phyloP scores from a whole-genome alignment of 1,284 basidiomycete genomes.

The Trichosporon ovoides region DNA sequence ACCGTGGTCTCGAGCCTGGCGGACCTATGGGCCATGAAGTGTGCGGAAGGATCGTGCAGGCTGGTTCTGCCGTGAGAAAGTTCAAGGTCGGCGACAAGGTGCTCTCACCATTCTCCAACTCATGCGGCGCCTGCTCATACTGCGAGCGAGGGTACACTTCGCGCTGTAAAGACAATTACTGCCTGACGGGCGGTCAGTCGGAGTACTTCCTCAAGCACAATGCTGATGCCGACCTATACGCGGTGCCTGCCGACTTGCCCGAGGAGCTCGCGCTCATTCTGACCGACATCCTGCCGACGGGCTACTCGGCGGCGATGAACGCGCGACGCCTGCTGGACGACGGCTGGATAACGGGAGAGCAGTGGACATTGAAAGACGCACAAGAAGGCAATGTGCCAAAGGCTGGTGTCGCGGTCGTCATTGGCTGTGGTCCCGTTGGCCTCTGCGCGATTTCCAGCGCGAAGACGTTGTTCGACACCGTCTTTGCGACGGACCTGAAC shows the following conservation, averaged over 20 bases:
- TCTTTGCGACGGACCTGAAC: constrained; percentile 39
- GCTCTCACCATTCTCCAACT: constrained; percentile 79
- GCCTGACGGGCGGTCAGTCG: constrained; percentile 75
- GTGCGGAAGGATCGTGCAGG: constrained; percentile 67
- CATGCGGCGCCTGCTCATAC: constrained; percentile 63
- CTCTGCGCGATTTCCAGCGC: constrained; percentile 50
- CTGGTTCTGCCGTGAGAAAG: constrained; percentile 61
- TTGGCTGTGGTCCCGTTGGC: constrained; percentile 52
- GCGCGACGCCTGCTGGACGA: constrained; percentile 41
- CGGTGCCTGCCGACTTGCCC: constrained; percentile 41
- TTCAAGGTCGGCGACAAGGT: constrained; percentile 75
- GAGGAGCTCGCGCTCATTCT: constrained; percentile 50
- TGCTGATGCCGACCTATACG: constrained; percentile 48
- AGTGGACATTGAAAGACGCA: constrained; percentile 21
- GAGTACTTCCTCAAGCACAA: constrained; percentile 73
- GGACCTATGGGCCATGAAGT: constrained; percentile 67
- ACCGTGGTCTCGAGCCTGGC: constrained; percentile 57
- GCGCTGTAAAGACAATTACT: constrained; percentile 63
- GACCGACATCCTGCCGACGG: constrained; percentile 51
- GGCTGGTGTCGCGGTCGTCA: constrained; percentile 43
- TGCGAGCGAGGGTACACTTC: constrained; percentile 71
- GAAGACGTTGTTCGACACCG: constrained; percentile 42
- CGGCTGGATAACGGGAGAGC: constrained; percentile 24
- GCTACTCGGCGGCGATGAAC: constrained; percentile 49
- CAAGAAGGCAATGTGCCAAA: constrained; percentile 28